Evolutionary conservation across 2,329 filamentous ascomycete genomes (phyloP).

Genomic region (Myriosclerotinia duriaeana): DNA sequence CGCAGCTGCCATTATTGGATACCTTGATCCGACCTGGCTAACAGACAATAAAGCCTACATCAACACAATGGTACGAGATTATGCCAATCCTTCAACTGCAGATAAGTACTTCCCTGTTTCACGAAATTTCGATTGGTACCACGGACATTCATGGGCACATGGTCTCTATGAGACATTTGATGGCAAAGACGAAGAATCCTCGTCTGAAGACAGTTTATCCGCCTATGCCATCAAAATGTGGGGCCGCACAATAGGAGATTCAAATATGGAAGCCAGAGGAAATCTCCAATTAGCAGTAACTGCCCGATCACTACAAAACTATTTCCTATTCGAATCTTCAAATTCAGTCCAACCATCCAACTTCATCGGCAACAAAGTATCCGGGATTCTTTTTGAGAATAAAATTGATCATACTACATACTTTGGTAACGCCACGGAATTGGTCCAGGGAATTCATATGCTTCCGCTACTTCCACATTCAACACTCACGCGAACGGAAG

Average conservation of each 20-base stretch:
- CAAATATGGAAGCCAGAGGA: conserved; percentile 70
- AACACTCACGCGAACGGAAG: conserved; percentile 61
- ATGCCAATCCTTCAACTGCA: conserved; percentile 68
- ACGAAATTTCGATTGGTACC: conserved; percentile 82
- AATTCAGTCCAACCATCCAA: conserved; percentile 71
- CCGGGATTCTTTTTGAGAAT: conserved; percentile 82
- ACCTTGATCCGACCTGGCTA: conserved; percentile 75
- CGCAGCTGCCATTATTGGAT: conserved; percentile 76
- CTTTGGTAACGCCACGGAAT: conserved; percentile 73
- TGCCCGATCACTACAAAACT: conserved; percentile 68
- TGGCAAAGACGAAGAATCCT: conserved; percentile 84
- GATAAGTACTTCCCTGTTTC: conserved; percentile 80
- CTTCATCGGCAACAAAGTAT: conserved; percentile 79
- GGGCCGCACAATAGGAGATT: conserved; percentile 75
- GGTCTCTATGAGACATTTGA: conserved; percentile 69
- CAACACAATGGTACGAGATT: conserved; percentile 79
- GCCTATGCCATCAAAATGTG: conserved; percentile 87
- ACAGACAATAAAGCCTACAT: conserved; percentile 73
- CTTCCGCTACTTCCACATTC: conserved; percentile 47
- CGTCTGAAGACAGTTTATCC: conserved; percentile 86
- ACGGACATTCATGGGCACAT: conserved; percentile 92
- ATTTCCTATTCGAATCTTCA: conserved; percentile 74
- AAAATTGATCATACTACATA: conserved; percentile 93
- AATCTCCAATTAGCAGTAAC: conserved; percentile 83
- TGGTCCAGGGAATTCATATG: conserved; percentile 56